Evolutionary conservation across 805 yeast genomes (phyloP).

Genomic region (Millerozyma acaciae): DNA sequence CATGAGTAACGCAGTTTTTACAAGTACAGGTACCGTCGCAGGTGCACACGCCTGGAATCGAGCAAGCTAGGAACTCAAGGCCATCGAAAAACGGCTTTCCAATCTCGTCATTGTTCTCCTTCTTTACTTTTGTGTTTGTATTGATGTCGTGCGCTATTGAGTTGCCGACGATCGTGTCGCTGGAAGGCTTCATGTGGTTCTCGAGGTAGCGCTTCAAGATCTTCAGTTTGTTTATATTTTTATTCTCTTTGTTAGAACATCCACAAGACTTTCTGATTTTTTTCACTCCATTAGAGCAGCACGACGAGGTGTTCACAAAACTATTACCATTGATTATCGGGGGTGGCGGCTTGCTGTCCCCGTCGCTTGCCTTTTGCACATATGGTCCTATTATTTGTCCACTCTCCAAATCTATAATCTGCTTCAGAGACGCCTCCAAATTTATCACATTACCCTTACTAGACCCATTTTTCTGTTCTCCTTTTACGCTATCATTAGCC

Average conservation of each 20-base stretch:
- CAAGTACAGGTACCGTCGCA: constrained; percentile 37
- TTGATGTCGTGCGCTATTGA: constrained; percentile 5
- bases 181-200: constrained; percentile 16
- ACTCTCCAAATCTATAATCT: constrained; percentile 33
- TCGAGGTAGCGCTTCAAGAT: constrained; percentile 31
- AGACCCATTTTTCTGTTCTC: constrained; percentile 7
- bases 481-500: not conserved
- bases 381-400: constrained; percentile 41
- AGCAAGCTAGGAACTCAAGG: constrained; percentile 24
- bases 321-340: constrained; percentile 27
- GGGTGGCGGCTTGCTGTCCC: constrained; percentile 15
- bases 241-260: constrained; percentile 21
- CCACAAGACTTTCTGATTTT: constrained; percentile 24
- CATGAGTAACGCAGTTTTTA: constrained; percentile 35
- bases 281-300: constrained; percentile 19
- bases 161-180: too few species aligned
- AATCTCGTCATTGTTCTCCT: constrained; percentile 9
- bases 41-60: constrained; percentile 31
- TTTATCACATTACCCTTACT: constrained; percentile 27
- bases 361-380: constrained; percentile 13
- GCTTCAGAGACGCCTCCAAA: constrained; percentile 35
- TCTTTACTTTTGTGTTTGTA: constrained; percentile 1
- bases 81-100: constrained; percentile 1
- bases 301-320: constrained; percentile 34
- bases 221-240: constrained; percentile 29